These are phyloP conservation scores for Sporobolus alterniflorus DNA, from an alignment of 202 grass and related monocot species.

Conservation along the genomic window DNA sequence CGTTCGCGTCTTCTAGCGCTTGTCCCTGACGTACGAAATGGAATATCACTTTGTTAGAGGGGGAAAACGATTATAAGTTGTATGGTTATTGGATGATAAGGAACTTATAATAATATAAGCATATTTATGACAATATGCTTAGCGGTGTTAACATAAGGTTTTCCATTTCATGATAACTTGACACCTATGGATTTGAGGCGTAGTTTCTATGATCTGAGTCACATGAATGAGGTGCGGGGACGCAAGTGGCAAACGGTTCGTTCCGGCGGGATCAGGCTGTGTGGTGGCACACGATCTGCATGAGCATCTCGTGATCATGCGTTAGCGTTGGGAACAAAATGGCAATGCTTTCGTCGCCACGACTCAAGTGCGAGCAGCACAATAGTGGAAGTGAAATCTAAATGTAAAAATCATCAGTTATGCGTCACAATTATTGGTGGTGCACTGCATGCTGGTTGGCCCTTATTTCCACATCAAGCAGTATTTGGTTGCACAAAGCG, in stretches of 20 bases:
- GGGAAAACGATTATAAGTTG: neutral
- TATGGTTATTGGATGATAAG: neutral
- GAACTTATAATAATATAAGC: neutral
- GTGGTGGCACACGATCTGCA: slow-evolving; percentile 24
- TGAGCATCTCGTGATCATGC: slow-evolving; percentile 31
- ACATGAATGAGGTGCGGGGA: slow-evolving; percentile 50
- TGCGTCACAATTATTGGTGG: too few relatives aligned
- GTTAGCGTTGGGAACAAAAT: neutral
- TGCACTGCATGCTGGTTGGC: too few relatives aligned
- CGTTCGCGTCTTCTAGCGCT: neutral
- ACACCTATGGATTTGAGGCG: neutral
- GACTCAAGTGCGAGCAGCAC: neutral
- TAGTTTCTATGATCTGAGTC: slow-evolving; percentile 48
- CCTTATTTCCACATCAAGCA: too few relatives aligned
- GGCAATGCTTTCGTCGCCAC: neutral
- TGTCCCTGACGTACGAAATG: slow-evolving; percentile 25
- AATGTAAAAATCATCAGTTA: too few relatives aligned
- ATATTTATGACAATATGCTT: neutral
- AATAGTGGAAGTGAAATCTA: neutral
- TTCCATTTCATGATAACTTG: neutral
- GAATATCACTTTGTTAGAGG: slow-evolving; percentile 2
- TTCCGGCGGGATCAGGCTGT: slow-evolving; percentile 9
- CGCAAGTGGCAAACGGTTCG: slow-evolving; percentile 40
- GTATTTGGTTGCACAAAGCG: too few relatives aligned
- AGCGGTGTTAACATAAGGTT: neutral